Evolutionary conservation across 2,329 filamentous ascomycete genomes (phyloP), one percentile per base, ranked within the genome.

Genomic region (Monilinia fructicola): DNA sequence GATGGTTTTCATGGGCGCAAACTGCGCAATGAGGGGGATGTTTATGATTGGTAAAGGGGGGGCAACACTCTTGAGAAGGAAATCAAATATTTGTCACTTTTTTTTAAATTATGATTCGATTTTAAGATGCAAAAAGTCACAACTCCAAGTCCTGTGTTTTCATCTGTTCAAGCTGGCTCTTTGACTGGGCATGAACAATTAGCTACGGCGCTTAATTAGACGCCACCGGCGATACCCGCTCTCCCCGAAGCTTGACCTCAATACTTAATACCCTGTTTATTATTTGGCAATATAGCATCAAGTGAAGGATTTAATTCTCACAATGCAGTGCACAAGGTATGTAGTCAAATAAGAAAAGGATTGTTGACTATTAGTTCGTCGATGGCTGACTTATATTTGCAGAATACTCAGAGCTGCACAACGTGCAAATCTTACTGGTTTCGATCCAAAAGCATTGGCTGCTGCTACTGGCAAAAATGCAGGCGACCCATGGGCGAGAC

Each of bases 361-460:
- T 26, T 28, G n/a, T 26, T 18, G 16, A 4, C 14, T 52, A 7
- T 40, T 6, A 3, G 14, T n/a, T 21, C 28, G 21, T 40, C 35
- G 54, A 64, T 60, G 38, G 48, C 70, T 74, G 65, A 73, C 54
- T 55, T 61, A 65, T 40, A 38, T 52, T 14, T 21, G 31, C 54
- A 77, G 75, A 69, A 67, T 76, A 66, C 69, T 76, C 70, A 79
- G 79, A 72, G 72, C 74, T 28, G 54, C 55, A 63, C 69, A 73
- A 64, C 69, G 71, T 82, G 84, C 86, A 77, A 93, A 92, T 84
- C 87, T 96, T 80, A 97, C 94, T 75, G 94, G 94, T 81, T 98
- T 98, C 85, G 90, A 95, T 82, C 85, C 92, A 76, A 87, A 87
- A 78, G 90, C 91, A 79, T 89, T 93, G 80, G 90, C 87, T 77